A percentile compares a stretch with the other conserved stretches of the same genome.
Evolutionary conservation across 345 rosid species (phyloP).

Genomic region (Turritis glabra): DNA sequence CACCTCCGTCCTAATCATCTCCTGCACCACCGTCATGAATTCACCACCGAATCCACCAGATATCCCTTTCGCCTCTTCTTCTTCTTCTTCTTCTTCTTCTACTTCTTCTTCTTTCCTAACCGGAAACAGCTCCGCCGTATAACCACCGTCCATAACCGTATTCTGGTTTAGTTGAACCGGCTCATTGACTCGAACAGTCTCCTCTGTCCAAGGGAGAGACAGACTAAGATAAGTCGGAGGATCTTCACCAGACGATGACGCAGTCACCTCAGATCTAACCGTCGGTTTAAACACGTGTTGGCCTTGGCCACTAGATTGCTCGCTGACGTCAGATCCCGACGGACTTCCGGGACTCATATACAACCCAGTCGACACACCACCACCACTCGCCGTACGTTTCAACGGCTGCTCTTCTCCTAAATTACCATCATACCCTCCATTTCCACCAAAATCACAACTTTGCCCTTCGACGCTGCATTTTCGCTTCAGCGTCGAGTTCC

Average conservation of each 20-base stretch:
- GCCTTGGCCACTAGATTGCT: conserved; percentile 51
- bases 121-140: conserved; percentile 38
- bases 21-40: conserved; percentile 84
- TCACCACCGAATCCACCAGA: conserved; percentile 68
- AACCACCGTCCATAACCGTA: conserved; percentile 4
- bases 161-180: conserved; percentile 26
- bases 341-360: conserved; percentile 75
- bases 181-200: conserved; percentile 45
- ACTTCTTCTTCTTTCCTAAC: conserved; percentile 32
- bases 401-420: conserved; percentile 53
- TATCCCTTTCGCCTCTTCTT: conserved; percentile 33
- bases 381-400: conserved; percentile 77
- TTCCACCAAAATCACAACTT: conserved; percentile 36
- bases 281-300: conserved; percentile 49
- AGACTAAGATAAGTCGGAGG: conserved; percentile 72
- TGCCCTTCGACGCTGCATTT: conserved; percentile 57
- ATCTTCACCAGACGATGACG: conserved; percentile 47
- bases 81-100: conserved; percentile 10
- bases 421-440: conserved; percentile 59
- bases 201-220: conserved; percentile 68
- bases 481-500: conserved; percentile 93
- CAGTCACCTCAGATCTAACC: conserved; percentile 52
- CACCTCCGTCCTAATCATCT: conserved; percentile 87
- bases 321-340: conserved; percentile 79
- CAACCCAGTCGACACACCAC: conserved; percentile 55